phyloP scores from a whole-genome alignment of 495 filamentous ascomycete genomes.

The Daldinia childiae region DNA sequence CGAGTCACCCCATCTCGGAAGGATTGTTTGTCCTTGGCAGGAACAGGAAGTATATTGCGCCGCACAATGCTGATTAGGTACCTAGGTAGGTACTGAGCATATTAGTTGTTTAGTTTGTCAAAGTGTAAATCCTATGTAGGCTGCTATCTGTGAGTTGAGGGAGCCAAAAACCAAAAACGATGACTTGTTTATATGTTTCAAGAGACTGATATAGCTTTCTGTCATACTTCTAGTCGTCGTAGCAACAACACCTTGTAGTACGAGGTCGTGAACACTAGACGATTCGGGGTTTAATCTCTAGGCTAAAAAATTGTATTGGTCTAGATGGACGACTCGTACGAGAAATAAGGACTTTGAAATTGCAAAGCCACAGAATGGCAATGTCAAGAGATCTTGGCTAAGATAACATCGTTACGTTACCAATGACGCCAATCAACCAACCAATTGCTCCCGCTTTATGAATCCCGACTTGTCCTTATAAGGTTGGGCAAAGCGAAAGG shows the following conservation, averaged over 20 bases:
- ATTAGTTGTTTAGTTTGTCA: not conserved
- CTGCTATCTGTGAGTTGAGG: too few species aligned
- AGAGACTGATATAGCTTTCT: not conserved
- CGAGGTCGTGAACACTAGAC: not conserved
- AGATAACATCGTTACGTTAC: conserved; percentile 28
- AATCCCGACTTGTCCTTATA: conserved; percentile 15
- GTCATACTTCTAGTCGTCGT: conserved; percentile 9
- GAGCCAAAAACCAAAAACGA: not conserved
- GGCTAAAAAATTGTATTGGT: conserved; percentile 18
- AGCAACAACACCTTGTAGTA: conserved; percentile 23
- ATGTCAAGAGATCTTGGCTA: conserved; percentile 2
- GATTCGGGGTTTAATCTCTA: not conserved
- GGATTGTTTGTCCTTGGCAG: conserved; percentile 35
- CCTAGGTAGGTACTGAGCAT: not conserved
- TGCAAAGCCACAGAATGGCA: conserved; percentile 26
- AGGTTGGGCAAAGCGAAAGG: conserved; percentile 25
- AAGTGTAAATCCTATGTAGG: not conserved
- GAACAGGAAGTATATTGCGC: conserved; percentile 14
- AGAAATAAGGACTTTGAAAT: conserved; percentile 13
- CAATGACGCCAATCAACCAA: conserved; percentile 1
- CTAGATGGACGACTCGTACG: conserved; percentile 13
- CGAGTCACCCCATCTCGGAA: conserved; percentile 16
- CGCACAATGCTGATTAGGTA: not conserved
- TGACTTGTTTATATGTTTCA: not conserved
- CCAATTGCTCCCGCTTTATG: conserved; percentile 8